phyloP scores from a whole-genome alignment of 1,284 basidiomycete genomes.

The Tilletia setariae region DNA sequence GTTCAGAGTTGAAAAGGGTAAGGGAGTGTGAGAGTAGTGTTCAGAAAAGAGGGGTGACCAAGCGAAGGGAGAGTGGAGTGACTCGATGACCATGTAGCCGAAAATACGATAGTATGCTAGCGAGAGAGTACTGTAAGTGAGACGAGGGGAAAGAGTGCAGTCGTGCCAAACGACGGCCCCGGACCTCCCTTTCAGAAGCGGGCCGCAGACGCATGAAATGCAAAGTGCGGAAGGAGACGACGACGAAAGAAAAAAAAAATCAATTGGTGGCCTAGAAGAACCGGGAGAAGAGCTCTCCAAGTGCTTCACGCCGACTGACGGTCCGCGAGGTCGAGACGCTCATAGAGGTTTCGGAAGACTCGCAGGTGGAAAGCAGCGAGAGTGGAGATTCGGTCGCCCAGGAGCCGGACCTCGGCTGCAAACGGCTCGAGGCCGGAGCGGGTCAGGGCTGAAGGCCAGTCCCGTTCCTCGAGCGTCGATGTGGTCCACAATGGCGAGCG shows the following conservation, averaged over 20 bases:
- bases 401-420: slow-evolving; percentile 34
- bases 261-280: too few species aligned
- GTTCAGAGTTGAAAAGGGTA: background rate
- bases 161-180: too few species aligned
- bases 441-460: slow-evolving; percentile 5
- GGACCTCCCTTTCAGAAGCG: too few species aligned
- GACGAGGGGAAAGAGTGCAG: too few species aligned
- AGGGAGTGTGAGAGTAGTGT: background rate
- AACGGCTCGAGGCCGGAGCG: slow-evolving; percentile 36
- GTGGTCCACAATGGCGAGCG: slow-evolving; percentile 14
- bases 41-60: background rate
- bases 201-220: too few species aligned
- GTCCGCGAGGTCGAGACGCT: slow-evolving; percentile 18
- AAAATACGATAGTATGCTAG: too few species aligned
- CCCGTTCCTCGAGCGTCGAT: slow-evolving; percentile 20
- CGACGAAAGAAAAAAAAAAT: too few species aligned
- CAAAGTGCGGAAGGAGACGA: too few species aligned
- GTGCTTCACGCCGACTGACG: background rate
- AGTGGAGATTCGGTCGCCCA: slow-evolving; percentile 38
- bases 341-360: slow-evolving; percentile 40
- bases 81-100: too few species aligned
- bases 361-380: slow-evolving; percentile 41
- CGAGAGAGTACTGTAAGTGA: too few species aligned
- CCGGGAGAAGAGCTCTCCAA: too few species aligned
- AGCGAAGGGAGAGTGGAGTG: background rate